phyloP scores from a whole-genome alignment of 148 eudicot genomes.

The Chenopodium formosanum region DNA sequence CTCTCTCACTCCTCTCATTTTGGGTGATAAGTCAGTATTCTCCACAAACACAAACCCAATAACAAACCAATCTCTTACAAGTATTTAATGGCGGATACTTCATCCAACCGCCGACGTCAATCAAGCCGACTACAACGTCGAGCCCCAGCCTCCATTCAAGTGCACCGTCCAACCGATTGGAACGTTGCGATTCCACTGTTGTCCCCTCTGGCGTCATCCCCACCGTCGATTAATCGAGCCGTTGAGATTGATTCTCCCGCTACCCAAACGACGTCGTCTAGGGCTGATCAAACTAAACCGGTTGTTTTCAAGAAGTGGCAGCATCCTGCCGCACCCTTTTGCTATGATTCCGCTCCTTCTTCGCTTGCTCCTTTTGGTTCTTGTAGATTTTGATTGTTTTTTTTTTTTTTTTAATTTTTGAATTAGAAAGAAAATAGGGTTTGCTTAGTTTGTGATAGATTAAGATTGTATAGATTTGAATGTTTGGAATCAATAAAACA shows the following conservation, averaged over 20 bases:
- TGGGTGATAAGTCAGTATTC: too few relatives aligned
- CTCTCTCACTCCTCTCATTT: background rate
- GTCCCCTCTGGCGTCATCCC: slow-evolving; percentile 59
- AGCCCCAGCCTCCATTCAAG: slow-evolving; percentile 67
- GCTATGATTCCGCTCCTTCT: slow-evolving; percentile 28
- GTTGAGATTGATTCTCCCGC: slow-evolving; percentile 25
- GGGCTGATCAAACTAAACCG: slow-evolving; percentile 11
- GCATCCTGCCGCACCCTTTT: slow-evolving; percentile 39
- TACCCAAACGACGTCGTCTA: slow-evolving; percentile 14
- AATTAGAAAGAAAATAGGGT: too few relatives aligned
- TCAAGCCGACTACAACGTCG: slow-evolving; percentile 53
- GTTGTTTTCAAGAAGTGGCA: slow-evolving; percentile 47
- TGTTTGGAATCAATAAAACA: too few relatives aligned
- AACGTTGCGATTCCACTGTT: slow-evolving; percentile 67
- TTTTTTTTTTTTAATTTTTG: too few relatives aligned
- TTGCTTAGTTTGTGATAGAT: too few relatives aligned
- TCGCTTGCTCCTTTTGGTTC: slow-evolving; percentile 25
- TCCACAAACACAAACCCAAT: too few relatives aligned
- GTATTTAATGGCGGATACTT: slow-evolving; percentile 25
- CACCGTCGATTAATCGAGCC: slow-evolving; percentile 34
- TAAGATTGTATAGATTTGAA: too few relatives aligned
- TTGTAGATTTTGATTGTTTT: background rate
- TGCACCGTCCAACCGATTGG: slow-evolving; percentile 52
- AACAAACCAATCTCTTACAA: too few relatives aligned
- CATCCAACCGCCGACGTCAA: slow-evolving; percentile 31